Base-by-base conservation (phyloP, 768 basidiomycete genomes). In the Goffeauzyma gilvescens region DNA sequence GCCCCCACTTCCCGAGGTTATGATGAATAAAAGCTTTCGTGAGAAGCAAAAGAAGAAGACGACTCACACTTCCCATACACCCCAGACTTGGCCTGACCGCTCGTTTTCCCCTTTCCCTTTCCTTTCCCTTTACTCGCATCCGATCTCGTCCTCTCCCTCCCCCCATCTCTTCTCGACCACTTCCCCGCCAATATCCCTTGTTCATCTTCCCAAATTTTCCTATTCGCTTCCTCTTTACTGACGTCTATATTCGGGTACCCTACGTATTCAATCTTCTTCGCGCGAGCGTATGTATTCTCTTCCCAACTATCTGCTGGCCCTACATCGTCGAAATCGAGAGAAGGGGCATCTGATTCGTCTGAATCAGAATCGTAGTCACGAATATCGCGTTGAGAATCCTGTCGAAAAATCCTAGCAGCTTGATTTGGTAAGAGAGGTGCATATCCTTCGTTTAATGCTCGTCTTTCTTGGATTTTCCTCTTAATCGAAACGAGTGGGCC, bases 241-340 rank as follows among this genome's bases (percentile, higher is more conserved):
- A 83, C 79, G 54, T 90, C 87, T 47, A 87, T 76, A 42, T 74
- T 75, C 0, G 86, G 87, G 58, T 89, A 90, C 55, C 81, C 74
- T 58, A 86, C 85, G 64, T 89, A 95, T 20, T 89, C 69, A 47
- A 84, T 81, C 50, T 73, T 69, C 59, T 74, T 73, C 59, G 82
- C 78, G 28, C 85, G 72, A 22, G 66, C 69, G 55, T 79, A 96
- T 39, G 90, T 63, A 50, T 69, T 68, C 52, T 93, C 89, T 54
- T 65, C 58, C 45, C 49, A 38, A 21, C 35, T 32, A 18, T 83
- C 80, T 18, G 62, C 73, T 2, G 74, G 73, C 46, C 78, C 73
- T n/a, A 71, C 59, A 27, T 75, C 75, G 2, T 75, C 75, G 56
- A 84, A 86, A 18, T 74, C 74, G 20, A 83, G 57, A 32, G 53